phyloP scores from a whole-genome alignment of 805 yeast species.

The Yarrowia sp. region DNA sequence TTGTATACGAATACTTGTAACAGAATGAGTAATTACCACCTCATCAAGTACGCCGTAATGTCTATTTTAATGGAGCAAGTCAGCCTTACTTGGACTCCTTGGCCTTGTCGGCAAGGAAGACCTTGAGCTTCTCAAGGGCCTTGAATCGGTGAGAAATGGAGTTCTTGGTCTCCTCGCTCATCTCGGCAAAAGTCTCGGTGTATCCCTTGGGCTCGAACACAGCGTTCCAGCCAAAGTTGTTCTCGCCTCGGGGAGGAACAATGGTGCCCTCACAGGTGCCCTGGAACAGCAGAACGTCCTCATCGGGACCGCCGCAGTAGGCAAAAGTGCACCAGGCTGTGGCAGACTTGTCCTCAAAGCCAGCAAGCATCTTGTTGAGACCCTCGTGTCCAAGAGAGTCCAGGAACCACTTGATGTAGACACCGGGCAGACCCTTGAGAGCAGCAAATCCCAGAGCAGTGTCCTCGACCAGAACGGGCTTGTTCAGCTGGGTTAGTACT shows the following conservation, averaged over 20 bases:
- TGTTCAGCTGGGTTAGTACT: constrained; percentile 52
- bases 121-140: constrained; percentile 77
- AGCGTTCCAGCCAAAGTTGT: constrained; percentile 94
- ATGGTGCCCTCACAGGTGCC: constrained; percentile 84
- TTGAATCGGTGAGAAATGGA: constrained; percentile 83
- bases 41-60: too few relatives aligned
- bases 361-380: constrained; percentile 75
- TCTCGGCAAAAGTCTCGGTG: constrained; percentile 83
- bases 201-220: constrained; percentile 83
- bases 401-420: constrained; percentile 93
- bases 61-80: too few relatives aligned
- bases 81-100: constrained; percentile 11
- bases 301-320: constrained; percentile 81
- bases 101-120: constrained; percentile 50
- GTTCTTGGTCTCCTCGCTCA: constrained; percentile 79
- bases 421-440: constrained; percentile 88
- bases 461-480: constrained; percentile 94
- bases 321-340: constrained; percentile 93
- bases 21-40: too few relatives aligned
- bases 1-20: not conserved
- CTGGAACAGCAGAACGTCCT: constrained; percentile 76
- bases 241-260: constrained; percentile 78
- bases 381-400: constrained; percentile 76
- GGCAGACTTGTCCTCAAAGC: constrained; percentile 84
- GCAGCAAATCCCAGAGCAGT: constrained; percentile 89